Evolutionary conservation across 2,329 filamentous ascomycete genomes (phyloP).

Genomic region (Diaporthe sp.): DNA sequence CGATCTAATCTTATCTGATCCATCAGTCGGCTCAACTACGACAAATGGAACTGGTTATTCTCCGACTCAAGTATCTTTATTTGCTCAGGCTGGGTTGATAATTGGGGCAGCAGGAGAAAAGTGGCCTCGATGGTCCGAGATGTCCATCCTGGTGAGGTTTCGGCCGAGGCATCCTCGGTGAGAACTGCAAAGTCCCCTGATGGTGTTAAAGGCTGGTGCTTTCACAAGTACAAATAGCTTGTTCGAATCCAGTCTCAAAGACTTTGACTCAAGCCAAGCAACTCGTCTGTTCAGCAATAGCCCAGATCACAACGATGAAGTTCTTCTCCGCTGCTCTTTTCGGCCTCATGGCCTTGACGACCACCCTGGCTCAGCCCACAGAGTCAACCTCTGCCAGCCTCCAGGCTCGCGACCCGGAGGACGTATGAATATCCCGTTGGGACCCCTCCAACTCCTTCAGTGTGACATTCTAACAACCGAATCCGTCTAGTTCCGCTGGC

Average conservation of each 20-base stretch:
- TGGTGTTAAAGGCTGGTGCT: background rate
- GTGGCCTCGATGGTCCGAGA: background rate
- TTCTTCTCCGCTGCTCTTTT: background rate
- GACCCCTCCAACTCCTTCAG: background rate
- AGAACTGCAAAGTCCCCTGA: background rate
- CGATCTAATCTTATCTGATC: conserved; percentile 9
- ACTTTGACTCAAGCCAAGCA: background rate
- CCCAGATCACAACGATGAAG: background rate
- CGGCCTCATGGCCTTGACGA: background rate
- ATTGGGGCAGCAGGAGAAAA: background rate
- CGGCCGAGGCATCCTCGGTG: background rate
- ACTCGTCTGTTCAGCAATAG: background rate
- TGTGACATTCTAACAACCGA: background rate
- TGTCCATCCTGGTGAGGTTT: background rate
- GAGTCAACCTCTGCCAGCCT: background rate
- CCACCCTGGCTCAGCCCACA: background rate
- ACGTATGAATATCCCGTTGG: background rate
- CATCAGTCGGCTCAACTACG: background rate
- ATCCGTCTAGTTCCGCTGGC: background rate
- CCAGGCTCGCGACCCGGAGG: background rate
- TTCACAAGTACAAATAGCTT: background rate
- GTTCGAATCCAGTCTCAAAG: background rate
- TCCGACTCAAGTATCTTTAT: background rate
- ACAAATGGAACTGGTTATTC: background rate
- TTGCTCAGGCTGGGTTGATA: background rate